Base-by-base conservation (phyloP, 2,329 filamentous ascomycete species). In the Chaetomiaceae sp. region DNA sequence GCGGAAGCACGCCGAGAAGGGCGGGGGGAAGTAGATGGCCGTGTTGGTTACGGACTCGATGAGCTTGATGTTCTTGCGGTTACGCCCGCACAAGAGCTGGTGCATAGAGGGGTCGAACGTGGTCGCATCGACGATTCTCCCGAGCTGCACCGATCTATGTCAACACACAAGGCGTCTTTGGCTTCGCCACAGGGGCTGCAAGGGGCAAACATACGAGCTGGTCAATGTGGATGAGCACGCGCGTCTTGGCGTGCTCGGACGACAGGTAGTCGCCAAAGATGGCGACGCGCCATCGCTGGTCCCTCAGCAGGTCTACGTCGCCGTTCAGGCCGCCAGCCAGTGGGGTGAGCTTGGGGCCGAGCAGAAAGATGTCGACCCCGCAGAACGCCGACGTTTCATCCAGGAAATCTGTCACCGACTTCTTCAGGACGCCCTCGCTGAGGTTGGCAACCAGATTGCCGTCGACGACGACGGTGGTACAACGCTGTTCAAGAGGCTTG, bases 201-300 rank as follows among this genome's bases (percentile, higher is more conserved):
- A 27, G 25, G 25, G 41, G 21, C 21, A 55, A 54, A 70, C 77
- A 63, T 78, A 93, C 88, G 73, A 95, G 82, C 70, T 90, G 89
- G 68, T 99, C 93, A 66, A 99, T 97, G 77, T 96, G 93, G 68
- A 97, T 95, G 67, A 99, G 74, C 35, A 96, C 85, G 58, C 93
- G 83, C 16, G 92, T 96, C 77, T 99, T 99, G 49, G 93, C 93
- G 70, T 97, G 92, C 70, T 99, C 93, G 23, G 89, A 87, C 59
- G 90, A 96, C 72, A 97, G 83, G 70, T 93, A 86, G 66, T 99
- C 93, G 48, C 93, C 92, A 63, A 93, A 99, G 58, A 99, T 95
- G 61, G 89, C 87, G 55, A 96, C 86, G 65, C 92, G 85, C 75
- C 95, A 90, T 60, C 92, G 83, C 68, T 93, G 88, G 68, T 96